Conservation (phyloP, 2,329 filamentous ascomycete genomes). For the Aspergillus luchuensis region DNA sequence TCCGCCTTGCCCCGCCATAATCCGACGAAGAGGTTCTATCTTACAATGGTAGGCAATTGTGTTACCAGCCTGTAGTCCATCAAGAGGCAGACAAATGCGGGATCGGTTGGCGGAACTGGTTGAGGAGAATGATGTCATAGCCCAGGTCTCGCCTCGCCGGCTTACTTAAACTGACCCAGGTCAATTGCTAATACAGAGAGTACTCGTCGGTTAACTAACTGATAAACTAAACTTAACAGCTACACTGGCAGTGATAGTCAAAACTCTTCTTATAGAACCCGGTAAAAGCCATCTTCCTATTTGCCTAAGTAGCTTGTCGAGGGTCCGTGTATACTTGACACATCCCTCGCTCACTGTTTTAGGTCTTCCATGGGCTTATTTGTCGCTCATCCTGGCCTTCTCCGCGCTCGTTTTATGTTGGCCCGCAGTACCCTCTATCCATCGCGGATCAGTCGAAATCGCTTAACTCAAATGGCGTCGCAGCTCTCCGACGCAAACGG, state of each 20-base stretch:
- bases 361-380: slow-evolving; percentile 9
- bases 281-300: neutral
- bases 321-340: neutral
- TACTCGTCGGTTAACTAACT: neutral
- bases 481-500: slow-evolving; percentile 38
- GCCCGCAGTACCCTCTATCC: slow-evolving; percentile 19
- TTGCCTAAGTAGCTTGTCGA: too few species aligned
- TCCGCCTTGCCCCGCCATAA: too few species aligned
- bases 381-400: neutral
- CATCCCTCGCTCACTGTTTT: neutral
- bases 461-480: slow-evolving; percentile 50
- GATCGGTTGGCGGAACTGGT: neutral
- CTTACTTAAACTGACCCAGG: neutral
- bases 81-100: neutral
- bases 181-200: too few species aligned
- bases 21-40: too few species aligned
- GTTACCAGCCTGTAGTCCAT: neutral
- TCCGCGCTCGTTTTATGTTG: slow-evolving; percentile 24
- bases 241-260: neutral
- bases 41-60: neutral
- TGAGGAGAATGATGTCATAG: neutral
- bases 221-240: too few species aligned
- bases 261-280: neutral
- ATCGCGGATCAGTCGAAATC: slow-evolving; percentile 25
- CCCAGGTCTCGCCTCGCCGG: neutral